These are phyloP conservation scores for Hypoxylon sp. DNA, from an alignment of 2,329 filamentous ascomycete species.

Conservation along the genomic window DNA sequence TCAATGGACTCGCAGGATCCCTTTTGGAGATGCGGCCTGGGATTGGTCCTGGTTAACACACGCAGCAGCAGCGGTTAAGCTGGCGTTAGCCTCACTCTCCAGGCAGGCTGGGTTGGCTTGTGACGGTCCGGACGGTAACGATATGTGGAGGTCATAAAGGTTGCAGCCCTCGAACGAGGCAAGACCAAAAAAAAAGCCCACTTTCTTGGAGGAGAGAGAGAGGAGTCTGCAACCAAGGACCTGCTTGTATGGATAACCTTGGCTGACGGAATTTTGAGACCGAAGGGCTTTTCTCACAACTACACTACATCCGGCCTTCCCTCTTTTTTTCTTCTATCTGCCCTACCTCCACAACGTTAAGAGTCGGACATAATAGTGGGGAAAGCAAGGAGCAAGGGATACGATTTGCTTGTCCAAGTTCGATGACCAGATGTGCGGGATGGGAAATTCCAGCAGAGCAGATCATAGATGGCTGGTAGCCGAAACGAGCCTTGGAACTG, in stretches of 20 bases:
- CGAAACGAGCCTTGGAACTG: constrained; percentile 25
- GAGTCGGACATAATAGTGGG: constrained; percentile 42
- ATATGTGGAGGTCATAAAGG: constrained; percentile 46
- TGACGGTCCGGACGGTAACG: constrained; percentile 37
- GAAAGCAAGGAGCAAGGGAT: constrained; percentile 40
- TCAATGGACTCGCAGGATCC: constrained; percentile 41
- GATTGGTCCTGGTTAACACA: constrained; percentile 41
- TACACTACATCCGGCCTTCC: constrained; percentile 22
- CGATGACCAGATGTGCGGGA: constrained; percentile 25
- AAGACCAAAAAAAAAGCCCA: constrained; percentile 45
- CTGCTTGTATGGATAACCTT: constrained; percentile 38
- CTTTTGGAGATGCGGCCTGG: constrained; percentile 30
- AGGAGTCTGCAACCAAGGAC: constrained; percentile 32
- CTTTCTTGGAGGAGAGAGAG: constrained; percentile 29
- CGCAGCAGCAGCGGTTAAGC: constrained; percentile 43
- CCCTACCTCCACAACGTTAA: constrained; percentile 19
- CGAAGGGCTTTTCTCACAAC: constrained; percentile 20
- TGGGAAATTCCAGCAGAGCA: constrained; percentile 32
- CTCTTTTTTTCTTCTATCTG: constrained; percentile 18
- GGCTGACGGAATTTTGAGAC: constrained; percentile 40
- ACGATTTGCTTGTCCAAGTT: constrained; percentile 22
- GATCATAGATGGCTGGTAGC: constrained; percentile 42
- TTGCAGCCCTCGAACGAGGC: constrained; percentile 48
- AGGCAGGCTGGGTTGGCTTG: constrained; percentile 40
- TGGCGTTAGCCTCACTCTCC: constrained; percentile 51